Evolutionary conservation across 495 filamentous ascomycete genomes (phyloP), one percentile per base, ranked within the genome.

Genomic region (Aspergillus cavernicola): DNA sequence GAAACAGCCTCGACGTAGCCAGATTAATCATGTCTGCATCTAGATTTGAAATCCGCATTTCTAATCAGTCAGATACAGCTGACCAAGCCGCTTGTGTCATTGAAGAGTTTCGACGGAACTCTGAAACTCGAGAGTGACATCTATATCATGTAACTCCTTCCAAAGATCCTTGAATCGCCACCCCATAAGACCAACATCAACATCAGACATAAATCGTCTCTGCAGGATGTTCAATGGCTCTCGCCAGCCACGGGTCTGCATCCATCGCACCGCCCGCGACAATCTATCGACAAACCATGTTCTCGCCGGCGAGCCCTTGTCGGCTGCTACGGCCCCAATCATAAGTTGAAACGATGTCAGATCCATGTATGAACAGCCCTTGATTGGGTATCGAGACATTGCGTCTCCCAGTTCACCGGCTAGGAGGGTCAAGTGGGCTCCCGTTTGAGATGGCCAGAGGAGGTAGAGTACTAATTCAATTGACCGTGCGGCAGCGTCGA

Each of bases 281-380:
- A 65, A 40, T 7, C 40, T 60, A 10, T 59, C 41, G 24, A 65
- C 33, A 46, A 65, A 65, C 62, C 62, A 65, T 15, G 24, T 13
- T 22, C 57, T 60, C 8, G 60, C 62, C 1, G 39, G 33, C 3
- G 59, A 63, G 22, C 33, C 53, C 13, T 53, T 23, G 4, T 50
- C 37, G 11, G 62, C 62, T 33, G 62, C 57, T 10, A 65, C 51
- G 6, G 60, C 62, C 22, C 62, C 62, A 19, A 63, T 29, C 33
- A 63, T 50, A 10, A 60, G 53, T 22, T 63, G 60, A 29, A 55
- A 63, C 15, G 39, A 63, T 7, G 60, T 65, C 38, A 65, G 22
- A 18, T 65, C 51, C 60, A 58, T 60, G 28, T 58, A 63, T 3
- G 31, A 36, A 44, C 62, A 65, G 8, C 56, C 42, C 19, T 47